These are phyloP conservation scores for Pythium graminicola DNA, from an alignment of 352 stramenopile genomes.

Conservation along the genomic window DNA sequence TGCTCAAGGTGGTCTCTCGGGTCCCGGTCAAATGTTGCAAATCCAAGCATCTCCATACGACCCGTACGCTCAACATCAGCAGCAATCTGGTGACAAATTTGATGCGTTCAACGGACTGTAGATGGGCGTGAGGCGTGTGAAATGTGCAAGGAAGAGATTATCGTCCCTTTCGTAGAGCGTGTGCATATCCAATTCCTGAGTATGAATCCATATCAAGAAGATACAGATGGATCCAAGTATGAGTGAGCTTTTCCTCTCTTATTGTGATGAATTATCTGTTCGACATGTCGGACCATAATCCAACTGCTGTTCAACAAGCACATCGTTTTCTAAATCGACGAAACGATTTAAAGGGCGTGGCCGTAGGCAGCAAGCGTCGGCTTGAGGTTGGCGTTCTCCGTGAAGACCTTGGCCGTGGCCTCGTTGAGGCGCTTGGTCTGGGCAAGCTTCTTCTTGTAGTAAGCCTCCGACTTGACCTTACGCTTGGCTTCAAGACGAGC, in stretches of 20 bases:
- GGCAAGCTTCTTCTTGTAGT: conserved; percentile 96
- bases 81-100: conserved; percentile 51
- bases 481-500: conserved; percentile 91
- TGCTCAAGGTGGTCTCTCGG: conserved; percentile 33
- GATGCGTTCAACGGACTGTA: conserved; percentile 77
- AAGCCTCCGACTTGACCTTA: conserved; percentile 94
- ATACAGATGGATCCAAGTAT: neutral
- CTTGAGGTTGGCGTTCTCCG: conserved; percentile 81
- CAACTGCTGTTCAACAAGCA: conserved; percentile 14
- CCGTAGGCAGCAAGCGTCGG: conserved; percentile 76
- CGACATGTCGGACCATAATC: conserved; percentile 1
- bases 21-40: conserved; percentile 59
- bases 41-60: conserved; percentile 56
- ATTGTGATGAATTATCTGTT: conserved; percentile 18
- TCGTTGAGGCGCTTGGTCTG: conserved; percentile 86
- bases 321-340: neutral
- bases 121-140: neutral
- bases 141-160: neutral
- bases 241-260: conserved; percentile 33
- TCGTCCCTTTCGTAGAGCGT: conserved; percentile 10
- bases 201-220: neutral
- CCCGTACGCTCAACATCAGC: conserved; percentile 44
- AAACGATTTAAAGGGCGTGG: conserved; percentile 56
- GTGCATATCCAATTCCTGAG: neutral
- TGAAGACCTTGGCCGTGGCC: conserved; percentile 86